Conservation (phyloP, 345 rosid species). For the Populus simonii region DNA sequence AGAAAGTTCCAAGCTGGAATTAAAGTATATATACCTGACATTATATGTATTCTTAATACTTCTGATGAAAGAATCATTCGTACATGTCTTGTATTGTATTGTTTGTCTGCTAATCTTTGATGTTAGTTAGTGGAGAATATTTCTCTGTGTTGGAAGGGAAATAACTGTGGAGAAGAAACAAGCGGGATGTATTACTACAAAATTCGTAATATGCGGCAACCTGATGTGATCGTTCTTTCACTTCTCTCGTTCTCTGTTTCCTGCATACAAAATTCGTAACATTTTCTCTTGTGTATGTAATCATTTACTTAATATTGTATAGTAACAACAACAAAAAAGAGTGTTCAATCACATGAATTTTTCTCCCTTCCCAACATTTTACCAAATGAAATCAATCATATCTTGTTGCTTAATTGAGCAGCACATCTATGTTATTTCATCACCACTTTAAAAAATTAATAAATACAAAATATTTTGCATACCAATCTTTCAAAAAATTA, state of each 20-base stretch:
- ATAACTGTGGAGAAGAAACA: not conserved
- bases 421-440: not conserved
- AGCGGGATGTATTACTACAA: not conserved
- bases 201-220: no score
- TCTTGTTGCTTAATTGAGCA: not conserved
- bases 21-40: not conserved
- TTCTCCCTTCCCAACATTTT: not conserved
- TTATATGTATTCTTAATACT: not conserved
- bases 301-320: no score
- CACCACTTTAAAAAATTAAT: not conserved
- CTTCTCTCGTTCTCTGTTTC: not conserved
- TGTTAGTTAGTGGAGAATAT: not conserved
- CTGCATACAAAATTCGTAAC: not conserved
- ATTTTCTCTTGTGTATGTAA: not conserved
- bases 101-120: slow-evolving; percentile 12
- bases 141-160: not conserved
- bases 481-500: no score
- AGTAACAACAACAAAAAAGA: no score
- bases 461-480: no score
- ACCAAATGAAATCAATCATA: not conserved
- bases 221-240: not conserved
- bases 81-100: slow-evolving; percentile 10
- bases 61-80: slow-evolving; percentile 4
- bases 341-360: not conserved
- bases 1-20: not conserved